Evolutionary conservation across 306 rosid genomes (phyloP), one percentile per base, ranked within the genome.

Genomic region (Hippophae tibetana): DNA sequence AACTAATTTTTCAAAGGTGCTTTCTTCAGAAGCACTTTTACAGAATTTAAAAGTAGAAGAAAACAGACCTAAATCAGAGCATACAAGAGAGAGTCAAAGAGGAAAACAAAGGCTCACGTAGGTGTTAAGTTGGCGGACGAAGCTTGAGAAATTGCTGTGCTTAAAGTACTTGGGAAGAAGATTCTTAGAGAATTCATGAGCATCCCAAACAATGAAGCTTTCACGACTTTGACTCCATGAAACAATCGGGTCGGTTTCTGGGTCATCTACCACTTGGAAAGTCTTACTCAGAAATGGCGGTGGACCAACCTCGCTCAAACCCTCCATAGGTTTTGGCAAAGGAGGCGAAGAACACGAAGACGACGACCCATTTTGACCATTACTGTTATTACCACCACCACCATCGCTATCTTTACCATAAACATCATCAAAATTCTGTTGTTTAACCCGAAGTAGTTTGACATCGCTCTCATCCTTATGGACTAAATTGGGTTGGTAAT

Each of bases 71-170:
- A 10, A 6, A 49, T 5, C 7, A 9, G 7, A 47, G 41, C 1
- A 10, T 13, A 23, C 26, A 9, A 56, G 26, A n/a, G 0, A 12
- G 40, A 7, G 31, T 11, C 12, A 60, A 10, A n/a, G 6, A 11
- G 18, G 27, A 54, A 27, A 38, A 6, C 0, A 0, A 31, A 11
- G 10, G 70, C 84, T 79, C 57, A 92, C 99, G 2, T 92, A 92
- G 62, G 96, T 92, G 13, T 92, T 92, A 61, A 92, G 99, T 74
- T 92, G 99, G 66, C 99, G 99, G 56, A 92, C 67, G 78, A 92
- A 92, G 82, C 99, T 92, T n/a, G 99, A 85, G 82, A 92, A 85
- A 60, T 88, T 88, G 44, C 79, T 65, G 69, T 92, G 99, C 71
- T 88, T 92, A 76, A 92, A 88, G 69, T 83, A 82, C 14, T 75